Base-by-base conservation (phyloP, 179 eudicot species). In the Beta macrorhiza region DNA sequence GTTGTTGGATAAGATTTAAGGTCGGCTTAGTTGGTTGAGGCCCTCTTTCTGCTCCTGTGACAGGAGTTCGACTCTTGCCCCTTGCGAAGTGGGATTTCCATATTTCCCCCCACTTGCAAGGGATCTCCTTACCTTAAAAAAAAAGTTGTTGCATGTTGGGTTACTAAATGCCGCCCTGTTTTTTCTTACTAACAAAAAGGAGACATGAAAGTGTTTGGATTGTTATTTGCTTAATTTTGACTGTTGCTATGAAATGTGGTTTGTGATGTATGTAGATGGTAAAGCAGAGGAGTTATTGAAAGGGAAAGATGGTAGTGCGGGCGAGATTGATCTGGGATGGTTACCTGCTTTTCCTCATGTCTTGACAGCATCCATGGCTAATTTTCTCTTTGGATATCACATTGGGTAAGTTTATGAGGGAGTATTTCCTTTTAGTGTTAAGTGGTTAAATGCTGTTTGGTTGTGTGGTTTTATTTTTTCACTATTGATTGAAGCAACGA, bases 311-410 rank as follows among this genome's bases (percentile, higher is more conserved):
- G 84, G 25, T 68, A 62, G 56, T 81, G 78, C 29, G 11, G 84
- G 83, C 67, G 81, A 58, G 63, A 51, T 76, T 85, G 96, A 88
- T 82, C 80, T 86, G 67, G 96, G 93, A 58, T 92, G 93, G 93
- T 83, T 90, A 64, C 90, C 96, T 80, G 89, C 91, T 69, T 88
- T 90, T 59, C 96, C 93, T 61, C 93, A 92, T 84, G 89, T 87
- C 2, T 72, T 89, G 80, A 71, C 85, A 77, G 92, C 93, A 86
- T 92, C 93, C 71, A 89, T 92, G 93, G 86, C 96, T 78, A 92
- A 92, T 89, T 92, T 90, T 83, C 88, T 92, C 20, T 92, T 92
- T 76, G 96, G 96, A 15, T 92, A 88, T 89, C 96, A 89, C 83
- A 92, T 92, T 75, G 96, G 96, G 96, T 92, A 87, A 80, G 42